Conservation (phyloP, 306 rosid species). For the Lagenaria siceraria region DNA sequence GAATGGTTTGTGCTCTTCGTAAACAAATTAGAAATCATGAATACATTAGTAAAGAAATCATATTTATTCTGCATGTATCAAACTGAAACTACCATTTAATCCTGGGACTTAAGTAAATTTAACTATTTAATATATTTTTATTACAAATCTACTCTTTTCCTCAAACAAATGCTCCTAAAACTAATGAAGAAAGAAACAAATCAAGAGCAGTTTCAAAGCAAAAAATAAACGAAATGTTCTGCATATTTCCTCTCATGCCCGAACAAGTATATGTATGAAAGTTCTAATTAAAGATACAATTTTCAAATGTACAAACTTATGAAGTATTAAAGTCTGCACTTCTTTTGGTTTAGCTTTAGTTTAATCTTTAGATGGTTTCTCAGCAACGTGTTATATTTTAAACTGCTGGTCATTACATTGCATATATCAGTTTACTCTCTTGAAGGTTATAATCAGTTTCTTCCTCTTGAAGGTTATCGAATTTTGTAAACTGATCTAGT, state of each 20-base stretch:
- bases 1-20: constrained; percentile 50
- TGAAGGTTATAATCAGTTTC: background rate
- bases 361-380: background rate
- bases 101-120: background rate
- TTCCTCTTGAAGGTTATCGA: background rate
- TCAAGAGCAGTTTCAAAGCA: background rate
- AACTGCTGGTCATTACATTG: background rate
- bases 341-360: background rate
- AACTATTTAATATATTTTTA: background rate
- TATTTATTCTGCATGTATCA: background rate
- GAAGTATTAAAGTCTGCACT: background rate
- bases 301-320: background rate
- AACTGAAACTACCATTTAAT: background rate
- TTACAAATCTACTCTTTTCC: background rate
- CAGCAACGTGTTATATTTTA: background rate
- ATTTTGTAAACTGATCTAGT: background rate
- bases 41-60: background rate
- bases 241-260: constrained; percentile 8
- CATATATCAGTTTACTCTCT: background rate
- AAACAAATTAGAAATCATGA: background rate
- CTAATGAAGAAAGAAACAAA: background rate
- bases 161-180: background rate
- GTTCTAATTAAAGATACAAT: background rate
- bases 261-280: background rate
- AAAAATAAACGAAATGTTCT: background rate